Evolutionary conservation across 495 filamentous ascomycete genomes (phyloP).

Genomic region (Penicillium tannophilum): DNA sequence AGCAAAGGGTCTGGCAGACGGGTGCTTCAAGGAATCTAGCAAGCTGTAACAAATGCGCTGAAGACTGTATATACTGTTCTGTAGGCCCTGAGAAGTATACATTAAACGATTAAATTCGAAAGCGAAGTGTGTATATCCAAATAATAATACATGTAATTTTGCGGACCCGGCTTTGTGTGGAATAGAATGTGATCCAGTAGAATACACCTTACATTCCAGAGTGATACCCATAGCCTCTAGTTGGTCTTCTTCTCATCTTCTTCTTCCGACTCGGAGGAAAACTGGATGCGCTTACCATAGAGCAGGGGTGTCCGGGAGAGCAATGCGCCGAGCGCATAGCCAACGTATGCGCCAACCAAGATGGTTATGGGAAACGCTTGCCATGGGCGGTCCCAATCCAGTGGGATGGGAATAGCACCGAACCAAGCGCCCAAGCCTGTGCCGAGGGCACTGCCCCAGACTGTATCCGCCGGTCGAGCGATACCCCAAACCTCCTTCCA

Average conservation of each 20-base stretch:
- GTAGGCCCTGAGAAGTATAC: background rate
- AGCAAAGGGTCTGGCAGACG: constrained; percentile 43
- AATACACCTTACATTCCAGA: background rate
- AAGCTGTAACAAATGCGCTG: constrained; percentile 15
- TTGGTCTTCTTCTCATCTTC: constrained; percentile 34
- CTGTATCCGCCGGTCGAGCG: constrained; percentile 42
- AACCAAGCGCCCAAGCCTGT: constrained; percentile 63
- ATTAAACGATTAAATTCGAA: background rate
- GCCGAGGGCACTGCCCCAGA: constrained; percentile 48
- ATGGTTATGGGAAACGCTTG: constrained; percentile 97
- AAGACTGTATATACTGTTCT: background rate
- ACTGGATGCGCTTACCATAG: constrained; percentile 65
- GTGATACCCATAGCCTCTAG: constrained; percentile 4
- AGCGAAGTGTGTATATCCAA: background rate
- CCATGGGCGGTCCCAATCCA: constrained; percentile 96
- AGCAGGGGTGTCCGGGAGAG: constrained; percentile 56
- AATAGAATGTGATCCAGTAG: background rate
- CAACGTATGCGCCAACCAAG: constrained; percentile 68
- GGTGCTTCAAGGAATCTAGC: constrained; percentile 33
- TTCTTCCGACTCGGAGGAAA: constrained; percentile 40
- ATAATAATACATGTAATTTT: constrained; percentile 6
- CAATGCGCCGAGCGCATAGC: constrained; percentile 63
- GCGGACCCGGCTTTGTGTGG: background rate
- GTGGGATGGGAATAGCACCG: constrained; percentile 80
- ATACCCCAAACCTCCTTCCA: constrained; percentile 72